Evolutionary conservation across 1,284 basidiomycete genomes (phyloP).

Genomic region (Naganishia sp.): DNA sequence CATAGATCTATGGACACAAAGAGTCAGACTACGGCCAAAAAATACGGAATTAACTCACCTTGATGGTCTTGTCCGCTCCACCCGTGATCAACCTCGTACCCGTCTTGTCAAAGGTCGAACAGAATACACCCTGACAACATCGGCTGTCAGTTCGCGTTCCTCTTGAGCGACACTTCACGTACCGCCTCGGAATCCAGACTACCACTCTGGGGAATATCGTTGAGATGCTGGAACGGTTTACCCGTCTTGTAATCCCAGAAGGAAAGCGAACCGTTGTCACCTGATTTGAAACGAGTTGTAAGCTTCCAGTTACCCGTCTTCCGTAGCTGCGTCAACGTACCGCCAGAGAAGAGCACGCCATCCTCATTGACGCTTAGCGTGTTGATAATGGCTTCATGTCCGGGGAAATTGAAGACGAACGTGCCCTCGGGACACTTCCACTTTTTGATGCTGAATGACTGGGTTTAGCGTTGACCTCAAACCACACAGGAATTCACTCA

Average conservation of each 20-base stretch:
- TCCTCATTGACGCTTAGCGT: conserved; percentile 91
- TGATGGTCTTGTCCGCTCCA: conserved; percentile 97
- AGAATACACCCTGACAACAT: conserved; percentile 65
- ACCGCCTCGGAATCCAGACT: conserved; percentile 95
- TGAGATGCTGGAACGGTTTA: conserved; percentile 88
- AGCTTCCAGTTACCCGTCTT: conserved; percentile 42
- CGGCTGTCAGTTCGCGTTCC: conserved; percentile 21
- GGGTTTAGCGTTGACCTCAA: not conserved
- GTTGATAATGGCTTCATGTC: conserved; percentile 97
- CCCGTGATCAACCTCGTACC: conserved; percentile 94
- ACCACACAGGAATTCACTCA: conserved; percentile 33
- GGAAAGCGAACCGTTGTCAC: conserved; percentile 81
- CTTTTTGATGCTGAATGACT: conserved; percentile 74
- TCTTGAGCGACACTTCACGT: conserved; percentile 41
- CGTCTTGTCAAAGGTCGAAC: conserved; percentile 93
- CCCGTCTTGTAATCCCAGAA: conserved; percentile 96
- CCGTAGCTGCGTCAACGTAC: conserved; percentile 51
- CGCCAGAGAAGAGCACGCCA: conserved; percentile 95
- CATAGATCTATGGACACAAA: conserved; percentile 23
- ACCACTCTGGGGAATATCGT: conserved; percentile 94
- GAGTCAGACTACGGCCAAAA: not conserved
- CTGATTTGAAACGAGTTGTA: conserved; percentile 32
- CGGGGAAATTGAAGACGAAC: conserved; percentile 93
- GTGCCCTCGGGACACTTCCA: conserved; percentile 97
- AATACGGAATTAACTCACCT: conserved; percentile 58